Evolutionary conservation across 257 asterid genomes (phyloP), one percentile per base, ranked within the genome.

Genomic region (Solanum peruvianum): DNA sequence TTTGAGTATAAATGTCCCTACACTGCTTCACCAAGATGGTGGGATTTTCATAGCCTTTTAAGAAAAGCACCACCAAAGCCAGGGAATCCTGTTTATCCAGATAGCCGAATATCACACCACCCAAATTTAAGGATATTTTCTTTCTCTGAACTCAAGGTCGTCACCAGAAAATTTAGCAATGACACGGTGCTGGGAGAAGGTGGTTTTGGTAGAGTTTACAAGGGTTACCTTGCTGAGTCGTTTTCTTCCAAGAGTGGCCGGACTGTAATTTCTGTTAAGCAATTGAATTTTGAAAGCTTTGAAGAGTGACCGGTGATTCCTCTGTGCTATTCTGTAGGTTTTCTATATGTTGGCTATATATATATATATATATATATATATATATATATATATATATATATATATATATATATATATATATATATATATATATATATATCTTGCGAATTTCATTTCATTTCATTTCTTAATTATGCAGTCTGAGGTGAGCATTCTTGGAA

Each of bases 11-110:
- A 49, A 49, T 2, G 60, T 49, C 60, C 60, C 60, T 16, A 49
- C 60, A 49, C 41, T n/a, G 82, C 90, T 9, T 35, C 87, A 58
- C 86, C 88, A 87, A 89, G 93, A 92, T 92, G 95, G 98, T 89
- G 96, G 95, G 91, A 89, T 31, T 87, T 88, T 15, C 90, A 91
- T 6, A 91, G 94, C 29, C 8, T 89, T 86, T 76, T 91, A 18
- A 90, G 93, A 47, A 92, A 91, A 89, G 64, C 89, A n/a, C 88
- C 94, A 44, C 88, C 94, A 49, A 94, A 92, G 88, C 23, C 89
- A 45, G 60, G 0, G 12, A 58, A 21, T 58, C 67, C 9, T 58
- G 25, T 58, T 58, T 58, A 21, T 20, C 67, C 67, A 3, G n/a
- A 58, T 58, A 21, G 27, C 4, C 71, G 25, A 6, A n/a, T 64